Percentiles rank a stretch among this genome's conserved stretches.
Evolutionary conservation across 805 yeast genomes (phyloP).

Genomic region (Candida coleopterorum): DNA sequence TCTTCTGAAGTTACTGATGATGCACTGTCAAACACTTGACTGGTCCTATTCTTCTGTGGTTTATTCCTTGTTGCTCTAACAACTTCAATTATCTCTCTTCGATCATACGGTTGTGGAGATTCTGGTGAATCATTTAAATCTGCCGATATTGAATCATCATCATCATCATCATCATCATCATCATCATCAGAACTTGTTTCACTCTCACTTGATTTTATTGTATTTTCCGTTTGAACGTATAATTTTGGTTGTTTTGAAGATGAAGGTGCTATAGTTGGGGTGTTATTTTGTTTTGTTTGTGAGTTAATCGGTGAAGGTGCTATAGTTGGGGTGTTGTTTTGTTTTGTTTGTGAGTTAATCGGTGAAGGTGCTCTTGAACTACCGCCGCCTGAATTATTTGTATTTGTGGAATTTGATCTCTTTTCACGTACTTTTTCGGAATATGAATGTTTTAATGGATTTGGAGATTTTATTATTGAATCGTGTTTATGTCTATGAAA

Average conservation of each 20-base stretch:
- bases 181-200: constrained; percentile 6
- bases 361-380: constrained; percentile 20
- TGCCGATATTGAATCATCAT: too few species aligned
- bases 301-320: not conserved
- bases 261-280: too few species aligned
- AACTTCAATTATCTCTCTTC: not conserved
- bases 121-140: constrained; percentile 1
- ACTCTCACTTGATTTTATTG: constrained; percentile 5
- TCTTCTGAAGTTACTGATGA: constrained; percentile 3
- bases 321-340: not conserved
- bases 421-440: constrained; percentile 12
- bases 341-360: not conserved
- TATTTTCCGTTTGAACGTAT: constrained; percentile 4
- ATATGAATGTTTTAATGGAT: constrained; percentile 24
- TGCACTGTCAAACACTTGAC: constrained; percentile 4
- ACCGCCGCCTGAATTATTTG: constrained; percentile 9
- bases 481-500: constrained; percentile 19
- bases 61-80: not conserved
- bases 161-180: too few species aligned
- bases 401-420: constrained; percentile 2
- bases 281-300: not conserved
- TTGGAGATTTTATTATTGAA: constrained; percentile 13
- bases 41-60: not conserved
- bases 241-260: constrained; percentile 7
- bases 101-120: not conserved